phyloP scores from a whole-genome alignment of 768 basidiomycete species.

The Termitomyces sp. region DNA sequence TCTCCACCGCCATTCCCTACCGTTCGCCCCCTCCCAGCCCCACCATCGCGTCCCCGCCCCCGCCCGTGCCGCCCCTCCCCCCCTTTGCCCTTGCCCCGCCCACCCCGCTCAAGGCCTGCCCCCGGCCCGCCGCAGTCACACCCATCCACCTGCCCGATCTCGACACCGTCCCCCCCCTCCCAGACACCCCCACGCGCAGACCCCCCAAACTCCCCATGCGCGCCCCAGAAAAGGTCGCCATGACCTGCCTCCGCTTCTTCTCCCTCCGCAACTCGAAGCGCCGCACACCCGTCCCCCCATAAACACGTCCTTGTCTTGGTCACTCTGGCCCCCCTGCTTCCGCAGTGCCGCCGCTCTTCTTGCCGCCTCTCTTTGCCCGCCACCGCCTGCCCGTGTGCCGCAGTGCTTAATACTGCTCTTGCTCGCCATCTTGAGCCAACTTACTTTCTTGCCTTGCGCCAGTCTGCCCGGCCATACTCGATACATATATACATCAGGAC shows the following conservation, averaged over 20 bases:
- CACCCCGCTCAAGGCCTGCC: conserved; percentile 18
- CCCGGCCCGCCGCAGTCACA: not conserved
- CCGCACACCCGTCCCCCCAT: conserved; percentile 9
- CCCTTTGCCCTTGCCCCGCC: conserved; percentile 31
- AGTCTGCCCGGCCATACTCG: not conserved
- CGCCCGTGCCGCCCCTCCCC: conserved; percentile 55
- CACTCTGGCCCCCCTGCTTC: not conserved
- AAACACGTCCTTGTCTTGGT: not conserved
- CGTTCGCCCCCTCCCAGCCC: conserved; percentile 50
- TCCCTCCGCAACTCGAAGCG: conserved; percentile 30
- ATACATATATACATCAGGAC: not conserved
- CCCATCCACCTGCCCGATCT: not conserved
- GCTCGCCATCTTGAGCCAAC: not conserved
- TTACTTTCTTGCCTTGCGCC: not conserved
- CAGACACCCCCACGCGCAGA: not conserved
- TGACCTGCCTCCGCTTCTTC: conserved; percentile 48
- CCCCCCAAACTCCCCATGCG: conserved; percentile 4
- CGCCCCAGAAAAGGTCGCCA: conserved; percentile 28
- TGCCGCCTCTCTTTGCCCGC: not conserved
- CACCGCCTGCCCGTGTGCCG: too few species aligned
- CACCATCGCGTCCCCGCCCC: conserved; percentile 33
- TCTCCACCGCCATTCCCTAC: conserved; percentile 33
- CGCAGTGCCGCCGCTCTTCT: not conserved
- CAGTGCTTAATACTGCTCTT: too few species aligned
- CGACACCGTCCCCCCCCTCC: not conserved